Base-by-base conservation (phyloP, 2,329 filamentous ascomycete genomes). In the Camillea tinctor region DNA sequence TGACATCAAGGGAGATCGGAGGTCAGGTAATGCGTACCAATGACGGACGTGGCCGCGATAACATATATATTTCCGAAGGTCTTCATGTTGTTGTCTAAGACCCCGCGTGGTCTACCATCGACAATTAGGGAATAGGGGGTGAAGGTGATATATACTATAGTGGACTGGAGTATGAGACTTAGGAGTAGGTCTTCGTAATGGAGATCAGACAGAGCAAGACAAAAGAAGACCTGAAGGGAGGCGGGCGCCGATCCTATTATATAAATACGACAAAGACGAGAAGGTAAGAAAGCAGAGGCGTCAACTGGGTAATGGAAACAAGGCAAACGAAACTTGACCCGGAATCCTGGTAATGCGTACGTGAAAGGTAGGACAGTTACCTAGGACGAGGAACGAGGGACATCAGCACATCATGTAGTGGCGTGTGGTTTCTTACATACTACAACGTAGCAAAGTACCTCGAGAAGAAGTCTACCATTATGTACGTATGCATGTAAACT, bases 21-120 rank as follows among this genome's bases (percentile, higher is more conserved):
- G 19, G 22, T 6, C 24, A 55, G 24, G 22, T 15, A 17, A 52
- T 55, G 22, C 72, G 64, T 68, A 75, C 77, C 77, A 36, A 79
- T 77, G 58, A 79, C 77, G 65, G 76, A 73, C 60, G 76, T 74
- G 64, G 75, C 74, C 66, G 78, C 76, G 63, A 79, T 79, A 23
- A 78, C 63, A 59, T 79, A 79, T 26, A 79, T 74, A 60, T 79
- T 79, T 53, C 74, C 74, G 54, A 76, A 66, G 50, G 68, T 65
- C 64, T 68, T 69, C 71, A 73, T 73, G 30, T 50, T 73, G 30
- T 50, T 70, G 63, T 63, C 61, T 64, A 13, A 65, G 61, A 68
- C 65, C 64, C 56, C 65, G 58, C 64, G 64, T 62, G 65, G 66
- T 59, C 62, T 62, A 61, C 40, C 40, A 55, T 24, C 23, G 20